Base-by-base conservation (phyloP, 495 filamentous ascomycete genomes). In the Talaromyces thailandensis region DNA sequence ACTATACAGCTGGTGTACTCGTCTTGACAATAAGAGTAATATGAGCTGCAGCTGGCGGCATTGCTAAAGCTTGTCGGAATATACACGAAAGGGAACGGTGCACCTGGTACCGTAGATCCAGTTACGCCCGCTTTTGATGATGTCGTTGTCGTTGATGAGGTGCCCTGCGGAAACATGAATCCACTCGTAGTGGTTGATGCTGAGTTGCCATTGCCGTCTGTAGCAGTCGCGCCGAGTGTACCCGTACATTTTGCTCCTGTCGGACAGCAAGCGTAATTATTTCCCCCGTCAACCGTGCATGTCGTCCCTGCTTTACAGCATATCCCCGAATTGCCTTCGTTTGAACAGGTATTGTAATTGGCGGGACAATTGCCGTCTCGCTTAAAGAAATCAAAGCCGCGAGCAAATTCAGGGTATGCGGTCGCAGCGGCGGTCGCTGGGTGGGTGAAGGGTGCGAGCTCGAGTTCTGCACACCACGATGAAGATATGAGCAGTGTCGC, bases 261-360 rank as follows among this genome's bases (percentile, higher is more conserved):
- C 6, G 85, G 84, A 70, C 87, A 90, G 71, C 87, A 90, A 31
- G 86, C 87, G 61, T 88, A 80, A 62, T 87, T 79, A 63, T 82
- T 74, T 21, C 80, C 82, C 31, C 68, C 69, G 68, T 90, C 87
- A 28, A 73, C 71, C 21, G 83, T 79, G 68, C 87, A 90, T 35
- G 74, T 74, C 12, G 82, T 76, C 48, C 75, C 77, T 24, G 73
- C 62, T 26, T 65, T 69, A 66, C 87, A 90, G 71, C 87, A 90
- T 65, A 83, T 75, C 32, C 73, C 73, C 6, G 78, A 71, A 43
- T 80, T 74, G 51, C 75, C 80, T 55, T 82, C 65, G 48, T 75
- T 76, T 9, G 74, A 71, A 70, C 85, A 87, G 24, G 73, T 65
- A 55, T 75, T 76, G 66, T 82, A 86, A 40, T 76, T 76, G 29